Base-by-base conservation (phyloP, 2,329 filamentous ascomycete species). In the Fusarium sp. region DNA sequence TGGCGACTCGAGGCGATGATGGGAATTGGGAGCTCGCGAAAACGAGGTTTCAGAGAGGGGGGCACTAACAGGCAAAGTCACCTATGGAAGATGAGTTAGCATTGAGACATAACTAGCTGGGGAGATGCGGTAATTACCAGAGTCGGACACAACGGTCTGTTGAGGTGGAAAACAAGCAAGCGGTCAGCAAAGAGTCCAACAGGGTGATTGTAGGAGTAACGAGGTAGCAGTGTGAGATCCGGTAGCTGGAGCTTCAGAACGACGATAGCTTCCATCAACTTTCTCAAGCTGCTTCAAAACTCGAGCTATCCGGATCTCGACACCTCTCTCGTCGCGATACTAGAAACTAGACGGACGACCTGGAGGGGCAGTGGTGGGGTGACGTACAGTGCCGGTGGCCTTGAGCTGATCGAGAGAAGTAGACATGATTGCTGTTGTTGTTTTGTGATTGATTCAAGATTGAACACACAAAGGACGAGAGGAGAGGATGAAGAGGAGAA, bases 391-490 rank as follows among this genome's bases (percentile, higher is more conserved):
- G 92, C 96, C 96, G 84, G 93, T 86, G 88, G 94, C 92, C 91
- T 99, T 99, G 85, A 99, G 91, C 89, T 98, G 95, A 81, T 98
- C 96, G 81, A 99, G 93, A 85, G 95, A 94, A 86, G 88, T 93
- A 85, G 94, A 86, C 95, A 98, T 98, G 77, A 62, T 82, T 74
- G 59, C 64, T 68, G 52, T 27, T 68, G 65, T 70, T 66, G 57
- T 64, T 62, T 73, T 64, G 67, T 56, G 68, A 66, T 62, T 75
- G 60, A 59, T 62, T 74, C 66, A 29, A 62, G 62, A 52, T 66
- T 70, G 62, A 58, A 47, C 47, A 64, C 61, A 70, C 61, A 58
- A 45, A 62, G 61, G 22, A 52, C n/a, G 35, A 34, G 58, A 57
- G 29, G 29, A 60, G 62, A 67, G 50, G 47, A 69, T 71, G 47